Conservation (phyloP, 2,329 filamentous ascomycete species). For the Sphaceloma murrayae region DNA sequence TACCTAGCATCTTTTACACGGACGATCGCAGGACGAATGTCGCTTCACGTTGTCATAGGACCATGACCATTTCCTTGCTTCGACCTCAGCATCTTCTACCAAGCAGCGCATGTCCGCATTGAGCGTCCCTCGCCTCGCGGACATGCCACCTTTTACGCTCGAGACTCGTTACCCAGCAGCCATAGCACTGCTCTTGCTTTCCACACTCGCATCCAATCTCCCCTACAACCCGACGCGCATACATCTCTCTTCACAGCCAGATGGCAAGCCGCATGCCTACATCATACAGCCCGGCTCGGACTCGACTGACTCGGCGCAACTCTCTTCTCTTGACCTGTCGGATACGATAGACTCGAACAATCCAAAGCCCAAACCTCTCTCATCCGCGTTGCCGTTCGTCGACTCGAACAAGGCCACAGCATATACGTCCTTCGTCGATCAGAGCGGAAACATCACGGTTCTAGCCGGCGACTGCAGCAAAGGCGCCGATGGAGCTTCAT, state of each 20-base stretch:
- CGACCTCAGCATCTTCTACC: not conserved
- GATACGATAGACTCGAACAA: slow-evolving; percentile 45
- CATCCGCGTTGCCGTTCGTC: slow-evolving; percentile 55
- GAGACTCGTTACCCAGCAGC: not conserved
- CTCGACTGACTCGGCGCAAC: slow-evolving; percentile 40
- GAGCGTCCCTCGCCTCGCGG: not conserved
- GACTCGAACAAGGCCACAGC: slow-evolving; percentile 41
- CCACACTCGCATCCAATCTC: slow-evolving; percentile 35
- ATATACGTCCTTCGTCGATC: slow-evolving; percentile 59
- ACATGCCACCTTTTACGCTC: slow-evolving; percentile 12
- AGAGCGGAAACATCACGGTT: slow-evolving; percentile 60
- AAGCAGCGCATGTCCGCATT: slow-evolving; percentile 5
- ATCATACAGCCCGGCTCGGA: slow-evolving; percentile 52
- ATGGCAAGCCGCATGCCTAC: slow-evolving; percentile 47
- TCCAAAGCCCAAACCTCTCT: slow-evolving; percentile 47
- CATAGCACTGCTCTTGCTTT: slow-evolving; percentile 14
- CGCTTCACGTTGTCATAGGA: slow-evolving; percentile 6
- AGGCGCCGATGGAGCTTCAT: slow-evolving; percentile 39
- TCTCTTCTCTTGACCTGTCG: slow-evolving; percentile 60
- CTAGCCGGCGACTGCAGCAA: slow-evolving; percentile 63
- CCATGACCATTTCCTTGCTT: slow-evolving; percentile 11
- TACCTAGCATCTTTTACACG: not conserved
- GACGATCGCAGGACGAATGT: slow-evolving; percentile 11
- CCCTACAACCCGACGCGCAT: slow-evolving; percentile 73
- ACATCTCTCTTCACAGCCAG: slow-evolving; percentile 43